Evolutionary conservation across 306 rosid species (phyloP).

Genomic region (Trifolium dubium): DNA sequence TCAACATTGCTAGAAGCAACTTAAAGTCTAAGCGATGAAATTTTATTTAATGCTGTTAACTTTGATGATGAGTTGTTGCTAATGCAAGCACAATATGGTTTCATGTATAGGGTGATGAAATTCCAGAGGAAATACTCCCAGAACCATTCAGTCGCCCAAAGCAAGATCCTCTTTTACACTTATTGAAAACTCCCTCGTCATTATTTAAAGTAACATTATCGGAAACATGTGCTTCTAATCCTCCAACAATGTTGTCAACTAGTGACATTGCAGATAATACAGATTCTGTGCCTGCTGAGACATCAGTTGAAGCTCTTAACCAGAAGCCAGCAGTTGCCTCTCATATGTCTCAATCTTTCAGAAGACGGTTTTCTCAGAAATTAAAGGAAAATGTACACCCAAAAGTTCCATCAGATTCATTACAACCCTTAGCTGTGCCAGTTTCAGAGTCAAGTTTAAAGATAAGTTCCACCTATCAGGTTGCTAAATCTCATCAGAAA

Average conservation of each 20-base stretch:
- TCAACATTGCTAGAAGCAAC: background rate
- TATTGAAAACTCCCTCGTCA: constrained; percentile 25
- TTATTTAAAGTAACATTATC: constrained; percentile 27
- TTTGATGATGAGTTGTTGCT: background rate
- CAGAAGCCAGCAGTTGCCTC: constrained; percentile 53
- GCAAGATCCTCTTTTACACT: constrained; percentile 29
- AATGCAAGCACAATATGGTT: constrained; percentile 20
- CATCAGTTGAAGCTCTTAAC: constrained; percentile 39
- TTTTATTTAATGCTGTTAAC: background rate
- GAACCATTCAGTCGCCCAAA: constrained; percentile 60
- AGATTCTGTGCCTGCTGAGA: constrained; percentile 25
- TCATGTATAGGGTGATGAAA: constrained; percentile 62
- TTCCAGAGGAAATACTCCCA: constrained; percentile 77
- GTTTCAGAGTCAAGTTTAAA: constrained; percentile 40
- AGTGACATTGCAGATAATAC: constrained; percentile 28
- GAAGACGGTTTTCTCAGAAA: constrained; percentile 53
- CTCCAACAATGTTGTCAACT: constrained; percentile 27
- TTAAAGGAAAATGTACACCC: constrained; percentile 15
- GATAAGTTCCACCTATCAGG: constrained; percentile 25
- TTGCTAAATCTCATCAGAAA: constrained; percentile 27
- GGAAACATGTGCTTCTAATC: constrained; percentile 33
- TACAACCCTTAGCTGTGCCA: constrained; percentile 33
- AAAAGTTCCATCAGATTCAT: constrained; percentile 20
- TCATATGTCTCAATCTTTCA: constrained; percentile 58
- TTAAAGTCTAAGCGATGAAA: background rate